A percentile compares a stretch with the other conserved stretches of the same genome.
Conservation (phyloP, 768 basidiomycete genomes). For the Trametes maxima region DNA sequence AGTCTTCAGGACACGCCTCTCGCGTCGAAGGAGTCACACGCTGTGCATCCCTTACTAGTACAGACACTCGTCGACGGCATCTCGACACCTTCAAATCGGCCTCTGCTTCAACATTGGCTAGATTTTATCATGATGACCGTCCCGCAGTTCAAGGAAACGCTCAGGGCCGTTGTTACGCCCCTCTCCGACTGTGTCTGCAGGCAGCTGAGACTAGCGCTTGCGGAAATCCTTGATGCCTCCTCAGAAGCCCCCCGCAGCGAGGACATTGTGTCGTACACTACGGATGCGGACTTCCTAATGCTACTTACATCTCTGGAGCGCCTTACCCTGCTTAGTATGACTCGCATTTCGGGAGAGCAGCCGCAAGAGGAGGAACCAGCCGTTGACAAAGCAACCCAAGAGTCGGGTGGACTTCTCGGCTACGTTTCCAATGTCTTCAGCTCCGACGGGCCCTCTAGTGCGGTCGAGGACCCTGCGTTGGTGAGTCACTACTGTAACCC, state of each 20-base stretch:
- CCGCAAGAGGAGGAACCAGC: slow-evolving; percentile 59
- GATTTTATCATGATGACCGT: slow-evolving; percentile 94
- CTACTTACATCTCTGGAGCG: slow-evolving; percentile 84
- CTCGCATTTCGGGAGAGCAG: slow-evolving; percentile 52
- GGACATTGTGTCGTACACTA: slow-evolving; percentile 53
- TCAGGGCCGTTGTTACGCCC: slow-evolving; percentile 68
- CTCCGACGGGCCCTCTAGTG: slow-evolving; percentile 55
- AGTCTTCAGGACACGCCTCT: slow-evolving; percentile 16
- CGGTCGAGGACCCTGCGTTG: slow-evolving; percentile 56
- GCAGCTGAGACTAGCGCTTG: slow-evolving; percentile 61
- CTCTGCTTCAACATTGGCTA: slow-evolving; percentile 92
- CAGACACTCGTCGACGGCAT: slow-evolving; percentile 86
- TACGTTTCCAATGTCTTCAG: slow-evolving; percentile 93
- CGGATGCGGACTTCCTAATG: slow-evolving; percentile 84
- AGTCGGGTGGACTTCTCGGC: slow-evolving; percentile 74
- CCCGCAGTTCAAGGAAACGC: slow-evolving; percentile 76
- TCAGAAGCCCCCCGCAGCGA: slow-evolving; percentile 37
- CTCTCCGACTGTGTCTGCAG: slow-evolving; percentile 79
- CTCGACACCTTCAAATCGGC: slow-evolving; percentile 62
- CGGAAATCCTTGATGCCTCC: slow-evolving; percentile 53
- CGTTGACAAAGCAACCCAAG: slow-evolving; percentile 54
- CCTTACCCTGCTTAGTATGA: slow-evolving; percentile 71
- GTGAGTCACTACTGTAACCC: slow-evolving; percentile 41
- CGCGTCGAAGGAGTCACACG: slow-evolving; percentile 40
- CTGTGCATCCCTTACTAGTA: slow-evolving; percentile 70